These are phyloP conservation scores for Wakefieldia striispora DNA, from an alignment of 768 basidiomycete genomes.

Conservation along the genomic window DNA sequence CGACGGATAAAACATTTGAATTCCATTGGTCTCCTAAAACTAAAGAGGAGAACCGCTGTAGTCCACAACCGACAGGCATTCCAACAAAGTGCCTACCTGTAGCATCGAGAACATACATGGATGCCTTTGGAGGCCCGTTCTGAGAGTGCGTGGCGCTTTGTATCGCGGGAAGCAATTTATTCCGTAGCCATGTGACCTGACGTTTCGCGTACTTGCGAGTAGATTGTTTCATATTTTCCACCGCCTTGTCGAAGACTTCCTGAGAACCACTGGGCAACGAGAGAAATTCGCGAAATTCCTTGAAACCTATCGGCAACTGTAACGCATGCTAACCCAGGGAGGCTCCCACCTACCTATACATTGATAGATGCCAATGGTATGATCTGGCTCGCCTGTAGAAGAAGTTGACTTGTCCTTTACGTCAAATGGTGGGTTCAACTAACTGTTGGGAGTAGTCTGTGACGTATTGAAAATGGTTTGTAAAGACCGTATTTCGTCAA, in stretches of 20 bases:
- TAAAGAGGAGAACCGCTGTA: constrained; percentile 21
- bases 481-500: constrained; percentile 72
- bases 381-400: constrained; percentile 39
- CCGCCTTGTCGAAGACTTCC: constrained; percentile 49
- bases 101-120: constrained; percentile 65
- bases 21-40: constrained; percentile 58
- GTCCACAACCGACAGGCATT: background rate
- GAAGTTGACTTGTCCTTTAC: background rate
- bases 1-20: constrained; percentile 51
- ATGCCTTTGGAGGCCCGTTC: constrained; percentile 28
- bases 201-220: constrained; percentile 90
- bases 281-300: constrained; percentile 79
- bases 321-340: background rate
- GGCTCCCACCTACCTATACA: constrained; percentile 66
- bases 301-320: constrained; percentile 64
- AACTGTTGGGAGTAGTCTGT: background rate
- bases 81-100: constrained; percentile 45
- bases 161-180: constrained; percentile 80
- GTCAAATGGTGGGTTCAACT: background rate
- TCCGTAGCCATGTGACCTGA: constrained; percentile 90
- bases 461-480: constrained; percentile 24
- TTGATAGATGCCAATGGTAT: constrained; percentile 88
- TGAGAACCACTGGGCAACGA: constrained; percentile 39
- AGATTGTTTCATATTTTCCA: constrained; percentile 79
- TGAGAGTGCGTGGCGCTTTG: constrained; percentile 38